Percentiles rank a stretch among this genome's conserved stretches.
These are phyloP conservation scores for Rhizopus microsporus DNA, from an alignment of 371 early-diverging fungal species.

Conservation along the genomic window DNA sequence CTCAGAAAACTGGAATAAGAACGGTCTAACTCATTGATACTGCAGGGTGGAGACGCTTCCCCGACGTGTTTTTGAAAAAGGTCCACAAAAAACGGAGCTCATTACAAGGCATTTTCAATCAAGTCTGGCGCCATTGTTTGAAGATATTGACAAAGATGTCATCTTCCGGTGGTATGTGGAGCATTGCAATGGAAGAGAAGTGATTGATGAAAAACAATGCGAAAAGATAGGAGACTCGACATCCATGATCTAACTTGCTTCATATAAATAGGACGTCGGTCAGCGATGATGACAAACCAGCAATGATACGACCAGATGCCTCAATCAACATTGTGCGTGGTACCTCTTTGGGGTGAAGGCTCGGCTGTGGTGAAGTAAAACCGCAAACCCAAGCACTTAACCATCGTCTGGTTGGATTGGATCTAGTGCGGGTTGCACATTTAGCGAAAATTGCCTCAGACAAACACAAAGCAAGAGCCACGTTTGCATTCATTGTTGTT, in stretches of 20 bases:
- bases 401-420: conserved; percentile 13
- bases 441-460: conserved; percentile 23
- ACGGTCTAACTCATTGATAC: conserved; percentile 16
- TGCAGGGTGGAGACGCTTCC: conserved; percentile 20
- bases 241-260: conserved; percentile 11
- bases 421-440: conserved; percentile 23
- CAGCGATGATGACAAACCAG: conserved; percentile 20
- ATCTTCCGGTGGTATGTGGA: conserved; percentile 16
- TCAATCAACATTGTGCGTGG: conserved; percentile 25
- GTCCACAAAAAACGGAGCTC: conserved; percentile 23
- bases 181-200: conserved; percentile 18
- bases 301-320: conserved; percentile 21
- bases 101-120: conserved; percentile 18
- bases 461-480: conserved; percentile 21
- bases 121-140: conserved; percentile 10
- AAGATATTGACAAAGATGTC: conserved; percentile 10
- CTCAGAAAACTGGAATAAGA: conserved; percentile 8
- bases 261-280: conserved; percentile 23
- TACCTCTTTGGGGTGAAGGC: conserved; percentile 11
- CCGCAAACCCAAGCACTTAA: conserved; percentile 25
- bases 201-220: too few species aligned
- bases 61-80: conserved; percentile 11
- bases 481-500: conserved; percentile 13
- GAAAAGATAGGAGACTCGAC: too few species aligned
- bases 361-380: conserved; percentile 28